phyloP scores from a whole-genome alignment of 2,329 filamentous ascomycete species.

The Sporothrix globosa region DNA sequence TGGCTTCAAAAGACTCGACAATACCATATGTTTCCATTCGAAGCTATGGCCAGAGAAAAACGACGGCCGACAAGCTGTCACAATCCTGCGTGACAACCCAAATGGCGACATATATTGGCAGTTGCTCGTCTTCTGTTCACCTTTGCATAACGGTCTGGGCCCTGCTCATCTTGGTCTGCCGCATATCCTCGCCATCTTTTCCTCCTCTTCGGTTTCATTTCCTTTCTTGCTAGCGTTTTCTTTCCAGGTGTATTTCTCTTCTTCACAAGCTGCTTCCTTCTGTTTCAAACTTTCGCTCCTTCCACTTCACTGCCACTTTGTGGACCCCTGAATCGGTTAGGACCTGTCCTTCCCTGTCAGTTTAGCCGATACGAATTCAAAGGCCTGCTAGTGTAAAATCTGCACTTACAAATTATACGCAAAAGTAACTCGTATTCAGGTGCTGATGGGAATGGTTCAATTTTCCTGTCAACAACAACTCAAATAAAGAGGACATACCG shows the following conservation, averaged over 20 bases:
- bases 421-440: background rate
- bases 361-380: conserved; percentile 8
- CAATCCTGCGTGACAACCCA: background rate
- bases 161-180: background rate
- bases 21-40: background rate
- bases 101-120: conserved; percentile 23
- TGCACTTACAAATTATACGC: too few relatives aligned
- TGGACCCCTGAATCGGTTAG: conserved; percentile 8
- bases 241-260: too few relatives aligned
- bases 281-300: background rate
- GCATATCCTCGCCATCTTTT: too few relatives aligned
- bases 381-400: background rate
- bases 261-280: conserved; percentile 12
- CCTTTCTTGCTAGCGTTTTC: background rate
- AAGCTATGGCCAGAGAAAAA: background rate
- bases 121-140: conserved; percentile 10
- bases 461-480: background rate
- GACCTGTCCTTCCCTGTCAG: conserved; percentile 19
- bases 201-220: too few relatives aligned
- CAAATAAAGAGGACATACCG: background rate
- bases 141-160: background rate
- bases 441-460: background rate
- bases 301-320: background rate
- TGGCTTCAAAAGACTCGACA: background rate
- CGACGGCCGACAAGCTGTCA: background rate